Percentiles rank a stretch among this genome's conserved stretches.
These are phyloP conservation scores for Letharia columbiana DNA, from an alignment of 495 filamentous ascomycete species.

Conservation along the genomic window DNA sequence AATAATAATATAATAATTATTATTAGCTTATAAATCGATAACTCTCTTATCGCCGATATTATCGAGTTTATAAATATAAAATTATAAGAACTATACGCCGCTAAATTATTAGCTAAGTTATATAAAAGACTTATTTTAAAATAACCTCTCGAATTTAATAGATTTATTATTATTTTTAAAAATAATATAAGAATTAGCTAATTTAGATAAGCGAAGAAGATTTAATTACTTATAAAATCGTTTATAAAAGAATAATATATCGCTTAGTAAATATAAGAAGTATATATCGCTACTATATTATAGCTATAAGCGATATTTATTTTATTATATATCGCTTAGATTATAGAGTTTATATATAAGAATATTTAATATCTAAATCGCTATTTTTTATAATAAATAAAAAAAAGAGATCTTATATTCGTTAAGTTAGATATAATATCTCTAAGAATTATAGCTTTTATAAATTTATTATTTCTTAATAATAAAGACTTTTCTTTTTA, in stretches of 20 bases:
- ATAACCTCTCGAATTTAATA: too few relatives aligned
- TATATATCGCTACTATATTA: too few relatives aligned
- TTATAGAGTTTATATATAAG: too few relatives aligned
- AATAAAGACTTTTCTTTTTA: not conserved
- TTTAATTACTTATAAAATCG: too few relatives aligned
- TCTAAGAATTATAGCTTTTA: not conserved
- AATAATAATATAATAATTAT: not conserved
- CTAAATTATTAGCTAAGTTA: not conserved
- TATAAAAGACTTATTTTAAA: not conserved
- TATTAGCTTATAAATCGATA: not conserved
- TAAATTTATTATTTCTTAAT: not conserved
- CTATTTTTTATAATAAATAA: not conserved
- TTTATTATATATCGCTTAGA: too few relatives aligned
- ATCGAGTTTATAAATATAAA: not conserved
- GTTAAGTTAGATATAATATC: not conserved
- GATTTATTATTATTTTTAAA: too few relatives aligned
- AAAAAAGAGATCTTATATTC: not conserved
- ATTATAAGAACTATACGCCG: not conserved
- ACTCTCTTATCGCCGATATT: not conserved
- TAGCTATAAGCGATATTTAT: too few relatives aligned
- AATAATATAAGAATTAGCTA: too few relatives aligned
- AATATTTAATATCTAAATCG: too few relatives aligned
- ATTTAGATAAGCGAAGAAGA: too few relatives aligned
- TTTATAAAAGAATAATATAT: too few relatives aligned
- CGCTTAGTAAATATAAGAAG: too few relatives aligned